Base-by-base conservation (phyloP, 495 filamentous ascomycete genomes). In the Hypoxylon subgilvum region DNA sequence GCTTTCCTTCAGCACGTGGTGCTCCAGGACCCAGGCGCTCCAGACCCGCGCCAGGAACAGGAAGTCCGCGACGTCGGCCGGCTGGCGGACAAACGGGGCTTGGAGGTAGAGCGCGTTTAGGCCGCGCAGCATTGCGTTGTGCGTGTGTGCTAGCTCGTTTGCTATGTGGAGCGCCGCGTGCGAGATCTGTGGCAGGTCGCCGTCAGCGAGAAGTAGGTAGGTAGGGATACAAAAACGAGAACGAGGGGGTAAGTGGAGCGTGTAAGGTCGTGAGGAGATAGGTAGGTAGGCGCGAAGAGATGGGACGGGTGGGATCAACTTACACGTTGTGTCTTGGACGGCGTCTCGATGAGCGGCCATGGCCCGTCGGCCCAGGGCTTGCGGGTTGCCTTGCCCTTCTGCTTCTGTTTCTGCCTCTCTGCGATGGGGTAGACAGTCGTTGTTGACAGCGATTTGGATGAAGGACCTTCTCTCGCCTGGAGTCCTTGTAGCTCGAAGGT, bases 71-170 rank as follows among this genome's bases (percentile, higher is more conserved):
- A 52, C 49, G 52, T 72, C 61, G 42, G 72, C 55, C 5, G 50
- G n/a, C 10, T 51, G 12, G 6, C 51, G 47, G 5, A 83, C 61
- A 45, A 73, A 59, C 0, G 73, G 76, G 0, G 77, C 75, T 68
- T 82, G 79, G 6, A 76, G 63, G 60, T 78, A 79, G 42, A 82
- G 76, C 30, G 68, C 66, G 57, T 82, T 83, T 12, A 82, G 72
- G 10, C 66, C 69, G 35, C 80, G 78, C 47, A 78, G 62, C 36
- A 82, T 70, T 27, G 70, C 57, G 65, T 82, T 83, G 69, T 82
- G 79, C 7, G 74, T 59, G 39, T 75, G 64, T 2, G 72, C 60
- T 69, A 81, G 77, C 18, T 76, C 69, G 9, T 73, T 70, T 12
- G 76, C 79, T 21, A 72, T 70, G 39, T 72, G 35, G 2, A 65